phyloP scores from a whole-genome alignment of 176 grass and related monocot genomes.

The Carex pumila region DNA sequence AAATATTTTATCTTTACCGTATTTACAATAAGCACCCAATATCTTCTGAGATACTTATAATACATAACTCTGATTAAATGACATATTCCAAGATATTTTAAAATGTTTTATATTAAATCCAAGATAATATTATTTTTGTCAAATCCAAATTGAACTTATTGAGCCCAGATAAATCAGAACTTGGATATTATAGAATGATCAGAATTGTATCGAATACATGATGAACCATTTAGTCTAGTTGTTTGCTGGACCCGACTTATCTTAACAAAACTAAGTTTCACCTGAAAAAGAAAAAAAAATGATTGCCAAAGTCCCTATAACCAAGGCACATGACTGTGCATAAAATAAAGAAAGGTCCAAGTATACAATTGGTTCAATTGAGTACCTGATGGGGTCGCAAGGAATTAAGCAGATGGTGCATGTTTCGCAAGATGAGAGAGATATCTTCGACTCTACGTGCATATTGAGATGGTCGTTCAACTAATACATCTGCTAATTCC shows the following conservation, averaged over 20 bases:
- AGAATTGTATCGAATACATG: not conserved
- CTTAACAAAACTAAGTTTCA: not conserved
- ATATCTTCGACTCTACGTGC: constrained; percentile 86
- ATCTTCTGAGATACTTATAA: not conserved
- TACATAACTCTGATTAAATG: not conserved
- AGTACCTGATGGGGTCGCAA: constrained; percentile 78
- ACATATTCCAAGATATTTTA: not conserved
- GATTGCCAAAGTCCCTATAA: not conserved
- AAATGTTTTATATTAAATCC: too few species aligned
- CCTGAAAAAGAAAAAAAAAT: not conserved
- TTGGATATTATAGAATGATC: not conserved
- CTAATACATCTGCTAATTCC: constrained; percentile 85
- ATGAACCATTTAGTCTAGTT: not conserved
- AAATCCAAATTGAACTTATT: not conserved
- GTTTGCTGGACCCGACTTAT: not conserved
- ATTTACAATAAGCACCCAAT: not conserved
- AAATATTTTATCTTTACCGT: not conserved
- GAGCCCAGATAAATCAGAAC: not conserved
- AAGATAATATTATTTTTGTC: not conserved
- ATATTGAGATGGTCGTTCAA: constrained; percentile 91
- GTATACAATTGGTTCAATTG: not conserved
- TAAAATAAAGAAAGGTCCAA: not conserved
- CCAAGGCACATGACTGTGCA: not conserved
- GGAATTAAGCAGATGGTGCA: constrained; percentile 88
- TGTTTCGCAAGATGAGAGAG: constrained; percentile 83